Evolutionary conservation across 2,329 filamentous ascomycete species (phyloP).

Genomic region (Apiospora pterosperma): DNA sequence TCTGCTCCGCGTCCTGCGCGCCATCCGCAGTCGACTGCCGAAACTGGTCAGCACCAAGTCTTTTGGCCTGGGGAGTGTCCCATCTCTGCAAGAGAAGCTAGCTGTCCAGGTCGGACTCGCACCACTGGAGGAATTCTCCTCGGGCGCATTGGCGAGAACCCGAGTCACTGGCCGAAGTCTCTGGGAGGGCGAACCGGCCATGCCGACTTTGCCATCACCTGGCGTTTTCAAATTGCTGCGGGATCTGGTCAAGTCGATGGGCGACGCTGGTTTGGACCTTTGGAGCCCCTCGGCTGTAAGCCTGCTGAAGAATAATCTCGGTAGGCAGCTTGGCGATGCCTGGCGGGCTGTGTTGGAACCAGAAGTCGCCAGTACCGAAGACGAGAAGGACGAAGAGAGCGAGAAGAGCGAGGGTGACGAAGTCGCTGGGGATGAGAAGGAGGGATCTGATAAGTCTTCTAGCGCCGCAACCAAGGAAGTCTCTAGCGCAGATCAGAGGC

Average conservation of each 20-base stretch:
- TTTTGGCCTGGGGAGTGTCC: conserved; percentile 61
- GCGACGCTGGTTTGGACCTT: conserved; percentile 67
- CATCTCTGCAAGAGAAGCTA: conserved; percentile 61
- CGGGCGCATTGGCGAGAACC: conserved; percentile 38
- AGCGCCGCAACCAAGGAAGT: background rate
- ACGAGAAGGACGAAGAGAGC: conserved; percentile 5
- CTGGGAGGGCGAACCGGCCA: conserved; percentile 74
- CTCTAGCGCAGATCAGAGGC: conserved; percentile 23
- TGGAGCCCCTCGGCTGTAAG: conserved; percentile 71
- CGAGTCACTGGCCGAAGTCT: conserved; percentile 60
- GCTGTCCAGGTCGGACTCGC: conserved; percentile 48
- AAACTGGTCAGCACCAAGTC: conserved; percentile 42
- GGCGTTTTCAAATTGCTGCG: conserved; percentile 69
- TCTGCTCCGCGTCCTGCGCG: conserved; percentile 69
- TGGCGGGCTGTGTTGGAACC: conserved; percentile 42
- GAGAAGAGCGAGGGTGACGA: conserved; percentile 11
- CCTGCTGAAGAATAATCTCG: conserved; percentile 58
- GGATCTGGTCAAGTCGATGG: conserved; percentile 64
- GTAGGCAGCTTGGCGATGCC: conserved; percentile 43
- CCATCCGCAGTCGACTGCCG: conserved; percentile 67
- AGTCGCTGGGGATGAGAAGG: conserved; percentile 11
- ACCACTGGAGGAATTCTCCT: conserved; percentile 46
- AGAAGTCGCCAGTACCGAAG: conserved; percentile 11
- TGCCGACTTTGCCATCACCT: conserved; percentile 78
- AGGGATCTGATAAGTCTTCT: background rate